Conservation (phyloP, 768 basidiomycete species). For the Russula earlei region DNA sequence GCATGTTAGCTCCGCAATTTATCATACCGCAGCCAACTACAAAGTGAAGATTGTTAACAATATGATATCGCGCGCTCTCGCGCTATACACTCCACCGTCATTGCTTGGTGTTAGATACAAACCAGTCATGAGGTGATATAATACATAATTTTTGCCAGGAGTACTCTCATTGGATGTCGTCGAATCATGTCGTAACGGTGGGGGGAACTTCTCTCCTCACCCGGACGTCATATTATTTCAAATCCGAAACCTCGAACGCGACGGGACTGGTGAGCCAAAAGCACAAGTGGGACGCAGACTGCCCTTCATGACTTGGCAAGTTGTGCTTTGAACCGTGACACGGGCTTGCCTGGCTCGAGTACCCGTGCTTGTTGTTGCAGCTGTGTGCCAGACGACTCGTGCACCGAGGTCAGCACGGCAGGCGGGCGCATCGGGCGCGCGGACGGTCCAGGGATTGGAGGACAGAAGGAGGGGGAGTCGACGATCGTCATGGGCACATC, state of each 20-base stretch:
- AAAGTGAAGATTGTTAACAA: neutral
- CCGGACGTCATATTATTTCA: neutral
- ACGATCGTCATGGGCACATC: neutral
- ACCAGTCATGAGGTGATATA: neutral
- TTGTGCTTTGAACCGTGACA: conserved; percentile 24
- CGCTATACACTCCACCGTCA: neutral
- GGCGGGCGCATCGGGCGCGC: conserved; percentile 16
- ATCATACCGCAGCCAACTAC: too few species aligned
- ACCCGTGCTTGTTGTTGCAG: neutral
- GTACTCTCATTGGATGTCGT: neutral
- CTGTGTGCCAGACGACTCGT: neutral
- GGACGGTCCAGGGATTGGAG: conserved; percentile 6
- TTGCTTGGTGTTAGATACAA: neutral
- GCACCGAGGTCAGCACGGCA: conserved; percentile 20
- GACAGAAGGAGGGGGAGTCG: conserved; percentile 23
- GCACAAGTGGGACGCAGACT: too few species aligned
- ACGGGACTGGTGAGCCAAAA: too few species aligned
- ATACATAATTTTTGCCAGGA: neutral
- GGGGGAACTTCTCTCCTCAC: too few species aligned
- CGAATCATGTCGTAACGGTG: neutral
- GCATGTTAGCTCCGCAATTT: too few species aligned
- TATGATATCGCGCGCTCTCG: neutral
- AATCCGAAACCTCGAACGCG: neutral
- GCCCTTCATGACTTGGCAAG: conserved; percentile 6
- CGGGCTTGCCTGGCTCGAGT: conserved; percentile 14